Base-by-base conservation (phyloP, 768 basidiomycete genomes). In the Lactifluus pinguis region DNA sequence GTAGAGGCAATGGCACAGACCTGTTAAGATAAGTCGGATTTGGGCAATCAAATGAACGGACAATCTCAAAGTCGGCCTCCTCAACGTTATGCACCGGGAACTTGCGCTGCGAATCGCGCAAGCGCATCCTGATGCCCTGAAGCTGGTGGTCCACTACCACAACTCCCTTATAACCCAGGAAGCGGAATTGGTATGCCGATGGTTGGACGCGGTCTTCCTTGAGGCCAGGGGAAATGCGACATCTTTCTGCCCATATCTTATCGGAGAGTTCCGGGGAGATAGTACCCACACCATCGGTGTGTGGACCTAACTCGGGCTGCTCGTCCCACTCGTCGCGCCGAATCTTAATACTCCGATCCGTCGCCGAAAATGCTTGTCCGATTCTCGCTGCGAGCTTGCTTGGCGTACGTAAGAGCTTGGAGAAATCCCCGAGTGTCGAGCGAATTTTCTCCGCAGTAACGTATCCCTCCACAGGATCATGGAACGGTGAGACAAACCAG, bases 301-400 rank as follows among this genome's bases (percentile, higher is more conserved):
- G 85, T 29, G 77, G 61, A 61, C 76, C 76, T 10, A 90, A 72
- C 68, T 92, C 90, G 0, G 70, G 68, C 49, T 89, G 77, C 57
- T 78, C 74, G 52, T 82, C 78, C 84, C 90, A 91, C 66, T 92
- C 77, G 48, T 76, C 63, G 2, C 70, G 71, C 8, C 65, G 60
- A 52, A 92, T 82, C 21, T 69, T 70, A 19, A 91, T 82, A 1
- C 87, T 86, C 0, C 84, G 81, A 62, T 89, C 84, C 1, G 92
- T 94, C 3, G 86, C 85, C 0, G 88, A 89, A 67, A 94, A 92
- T 0, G 88, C 87, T 72, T 91, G 91, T 7, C 87, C 85, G 59
- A 93, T 74, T 21, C 92, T 81, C 14, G 92, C 92, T 6, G 89
- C 92, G 66, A 82, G 89, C 71, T 88, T 89, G 6, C 92, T 90